phyloP scores from a whole-genome alignment of 2,329 filamentous ascomycete genomes.

The Colletotrichum melonis region DNA sequence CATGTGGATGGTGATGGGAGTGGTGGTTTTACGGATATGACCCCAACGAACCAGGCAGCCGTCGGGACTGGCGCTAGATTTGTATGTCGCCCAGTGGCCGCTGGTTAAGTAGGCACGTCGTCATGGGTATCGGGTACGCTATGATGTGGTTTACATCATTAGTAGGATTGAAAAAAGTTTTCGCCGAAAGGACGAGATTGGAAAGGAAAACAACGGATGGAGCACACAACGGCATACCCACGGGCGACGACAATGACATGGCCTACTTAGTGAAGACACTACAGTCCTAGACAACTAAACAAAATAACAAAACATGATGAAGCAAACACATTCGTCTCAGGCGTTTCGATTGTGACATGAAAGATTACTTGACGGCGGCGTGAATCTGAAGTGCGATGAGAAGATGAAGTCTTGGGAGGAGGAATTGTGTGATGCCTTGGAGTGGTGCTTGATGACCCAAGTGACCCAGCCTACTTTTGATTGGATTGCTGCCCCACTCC shows the following conservation, averaged over 20 bases:
- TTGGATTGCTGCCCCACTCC: not conserved
- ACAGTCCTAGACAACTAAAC: slow-evolving; percentile 29
- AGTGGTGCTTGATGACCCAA: too few relatives aligned
- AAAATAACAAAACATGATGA: slow-evolving; percentile 23
- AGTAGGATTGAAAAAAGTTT: not conserved
- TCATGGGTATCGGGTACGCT: not conserved
- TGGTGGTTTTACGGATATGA: slow-evolving; percentile 18
- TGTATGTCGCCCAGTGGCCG: not conserved
- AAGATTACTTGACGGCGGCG: too few relatives aligned
- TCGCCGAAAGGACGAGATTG: slow-evolving; percentile 14
- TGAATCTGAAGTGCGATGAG: too few relatives aligned
- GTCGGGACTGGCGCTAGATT: slow-evolving; percentile 19
- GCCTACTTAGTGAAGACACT: not conserved
- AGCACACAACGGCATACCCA: slow-evolving; percentile 4
- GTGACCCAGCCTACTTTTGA: not conserved
- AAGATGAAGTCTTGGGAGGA: too few relatives aligned
- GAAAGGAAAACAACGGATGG: slow-evolving; percentile 15
- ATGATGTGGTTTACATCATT: not conserved
- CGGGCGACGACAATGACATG: not conserved
- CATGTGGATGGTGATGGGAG: slow-evolving; percentile 7
- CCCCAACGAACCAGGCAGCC: slow-evolving; percentile 9
- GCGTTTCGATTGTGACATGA: too few relatives aligned
- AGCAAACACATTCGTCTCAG: not conserved
- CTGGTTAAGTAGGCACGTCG: not conserved
- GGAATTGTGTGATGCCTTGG: too few relatives aligned